phyloP scores from a whole-genome alignment of 306 rosid species.

The Herpetospermum pedunculosum region DNA sequence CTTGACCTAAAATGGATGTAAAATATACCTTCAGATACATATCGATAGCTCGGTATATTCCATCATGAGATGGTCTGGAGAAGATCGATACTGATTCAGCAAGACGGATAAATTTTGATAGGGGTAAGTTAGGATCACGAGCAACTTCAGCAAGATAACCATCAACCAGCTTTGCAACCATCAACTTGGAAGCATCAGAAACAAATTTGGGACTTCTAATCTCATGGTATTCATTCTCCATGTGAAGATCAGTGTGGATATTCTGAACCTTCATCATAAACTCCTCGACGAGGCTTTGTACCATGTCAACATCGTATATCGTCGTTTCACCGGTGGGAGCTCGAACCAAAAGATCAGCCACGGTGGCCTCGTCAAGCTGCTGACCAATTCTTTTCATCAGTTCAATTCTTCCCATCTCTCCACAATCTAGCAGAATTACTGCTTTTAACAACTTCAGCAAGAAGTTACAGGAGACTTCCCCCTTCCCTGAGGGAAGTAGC shows the following conservation, averaged over 20 bases:
- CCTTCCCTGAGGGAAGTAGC: conserved; percentile 43
- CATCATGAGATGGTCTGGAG: conserved; percentile 68
- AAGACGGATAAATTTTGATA: conserved; percentile 39
- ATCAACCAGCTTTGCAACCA: conserved; percentile 79
- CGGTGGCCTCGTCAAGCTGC: conserved; percentile 66
- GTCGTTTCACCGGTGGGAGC: conserved; percentile 33
- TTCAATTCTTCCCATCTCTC: conserved; percentile 37
- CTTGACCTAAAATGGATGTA: neutral
- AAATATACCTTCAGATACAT: conserved; percentile 58
- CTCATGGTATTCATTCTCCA: conserved; percentile 59
- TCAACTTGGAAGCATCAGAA: conserved; percentile 44
- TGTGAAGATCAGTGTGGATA: conserved; percentile 25
- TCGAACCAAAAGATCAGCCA: conserved; percentile 52
- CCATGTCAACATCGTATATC: conserved; percentile 45
- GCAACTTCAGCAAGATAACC: conserved; percentile 75
- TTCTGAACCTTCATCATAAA: conserved; percentile 34
- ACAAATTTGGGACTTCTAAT: conserved; percentile 41
- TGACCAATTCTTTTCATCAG: conserved; percentile 57
- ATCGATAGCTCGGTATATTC: conserved; percentile 85
- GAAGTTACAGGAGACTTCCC: conserved; percentile 53
- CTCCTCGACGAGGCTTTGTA: conserved; percentile 69
- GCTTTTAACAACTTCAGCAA: conserved; percentile 51
- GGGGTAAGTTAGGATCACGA: conserved; percentile 54
- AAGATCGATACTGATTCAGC: conserved; percentile 62
- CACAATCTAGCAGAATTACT: conserved; percentile 45